phyloP scores from a whole-genome alignment of 225 moss, liverwort and hornwort species.

The Pleurozium schreberi region DNA sequence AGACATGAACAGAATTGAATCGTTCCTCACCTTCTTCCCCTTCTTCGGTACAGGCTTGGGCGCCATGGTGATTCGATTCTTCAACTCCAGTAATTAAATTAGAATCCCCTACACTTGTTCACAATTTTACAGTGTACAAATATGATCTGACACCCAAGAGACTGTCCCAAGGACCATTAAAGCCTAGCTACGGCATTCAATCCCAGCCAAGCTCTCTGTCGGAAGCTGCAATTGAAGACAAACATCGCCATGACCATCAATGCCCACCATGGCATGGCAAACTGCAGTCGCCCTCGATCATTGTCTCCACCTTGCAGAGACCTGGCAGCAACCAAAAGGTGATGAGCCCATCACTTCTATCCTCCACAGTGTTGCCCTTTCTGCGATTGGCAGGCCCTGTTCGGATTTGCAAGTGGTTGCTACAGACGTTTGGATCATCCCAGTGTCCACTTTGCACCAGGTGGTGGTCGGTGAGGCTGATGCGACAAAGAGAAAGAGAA shows the following conservation, averaged over 20 bases:
- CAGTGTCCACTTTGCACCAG: background rate
- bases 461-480: background rate
- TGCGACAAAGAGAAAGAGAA: background rate
- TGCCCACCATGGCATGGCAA: background rate
- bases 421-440: background rate
- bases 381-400: background rate
- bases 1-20: background rate
- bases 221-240: background rate
- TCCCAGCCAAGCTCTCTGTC: background rate
- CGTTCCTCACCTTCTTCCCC: slow-evolving; percentile 4
- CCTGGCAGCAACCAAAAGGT: background rate
- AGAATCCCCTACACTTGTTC: background rate
- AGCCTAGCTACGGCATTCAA: background rate
- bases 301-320: background rate
- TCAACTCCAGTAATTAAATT: background rate
- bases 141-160: background rate
- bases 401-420: background rate
- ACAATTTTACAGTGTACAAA: background rate
- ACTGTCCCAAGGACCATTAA: background rate
- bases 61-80: slow-evolving; percentile 3
- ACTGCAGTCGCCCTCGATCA: background rate
- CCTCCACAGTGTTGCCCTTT: background rate
- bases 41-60: slow-evolving; percentile 2
- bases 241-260: background rate
- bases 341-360: background rate